Evolutionary conservation across 2,329 filamentous ascomycete genomes (phyloP), one percentile per base, ranked within the genome.

Genomic region (Colletotrichum sp.): DNA sequence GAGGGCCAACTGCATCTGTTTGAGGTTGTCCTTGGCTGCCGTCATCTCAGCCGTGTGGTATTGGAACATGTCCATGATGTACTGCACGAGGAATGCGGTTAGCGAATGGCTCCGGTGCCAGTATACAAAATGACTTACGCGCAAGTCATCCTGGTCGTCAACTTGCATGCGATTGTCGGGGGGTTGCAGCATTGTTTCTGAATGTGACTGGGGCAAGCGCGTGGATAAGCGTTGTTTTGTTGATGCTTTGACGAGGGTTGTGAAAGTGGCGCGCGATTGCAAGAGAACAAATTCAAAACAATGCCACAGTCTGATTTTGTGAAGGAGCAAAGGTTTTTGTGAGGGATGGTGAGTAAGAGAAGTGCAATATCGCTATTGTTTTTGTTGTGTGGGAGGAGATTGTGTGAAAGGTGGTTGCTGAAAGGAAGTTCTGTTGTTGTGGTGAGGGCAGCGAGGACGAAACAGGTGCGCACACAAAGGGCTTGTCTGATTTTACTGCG

Each of bases 81-180:
- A 18, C 44, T 52, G 44, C 4, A 21, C 0, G 5, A 52, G 12
- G 4, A 21, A 52, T 4, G 12, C n/a, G 3, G 44, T 52, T 52
- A 52, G 44, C n/a, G n/a, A 3, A 13, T 8, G 1, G n/a, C n/a
- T 52, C n/a, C 2, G 0, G 4, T 52, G 44, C 1, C 6, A 52
- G 12, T 13, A 52, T 21, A 21, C 10, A 4, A 52, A n/a, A 8
- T 2, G 6, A 8, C 44, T 21, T 21, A 52, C 44, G n/a, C n/a
- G 44, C 12, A 52, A 24, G n/a, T 52, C 44, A 13, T 52, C 44
- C n/a, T 52, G 44, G 44, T 52, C 44, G 6, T 52, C 44, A 1
- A 52, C 44, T 8, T 24, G 44, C 10, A 52, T 21, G 10, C 6
- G 44, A 1, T 52, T 9, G n/a, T 52, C 6, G 0, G 44, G 44